Percentiles rank a stretch among this genome's conserved stretches.
Evolutionary conservation across 805 yeast genomes (phyloP).

Genomic region (Candida pseudoglaebosa): DNA sequence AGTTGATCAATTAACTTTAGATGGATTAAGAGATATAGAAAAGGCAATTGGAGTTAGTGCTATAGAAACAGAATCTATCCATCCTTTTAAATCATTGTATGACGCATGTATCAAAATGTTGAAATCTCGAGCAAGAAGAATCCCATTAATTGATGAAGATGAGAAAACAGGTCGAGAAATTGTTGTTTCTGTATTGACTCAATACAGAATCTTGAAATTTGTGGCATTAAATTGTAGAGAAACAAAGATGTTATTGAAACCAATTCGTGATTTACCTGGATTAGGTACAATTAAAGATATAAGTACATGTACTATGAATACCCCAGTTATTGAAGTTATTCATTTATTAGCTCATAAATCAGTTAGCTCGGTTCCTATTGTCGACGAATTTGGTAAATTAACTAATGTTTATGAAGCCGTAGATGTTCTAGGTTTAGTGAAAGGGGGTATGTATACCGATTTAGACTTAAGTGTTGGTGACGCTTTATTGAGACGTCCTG

Average conservation of each 20-base stretch:
- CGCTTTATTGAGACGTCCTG: constrained; percentile 88
- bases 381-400: constrained; percentile 65
- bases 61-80: constrained; percentile 80
- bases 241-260: constrained; percentile 74
- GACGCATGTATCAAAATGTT: constrained; percentile 94
- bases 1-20: constrained; percentile 79
- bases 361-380: constrained; percentile 91
- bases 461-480: constrained; percentile 90
- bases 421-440: constrained; percentile 86
- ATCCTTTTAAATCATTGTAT: constrained; percentile 83
- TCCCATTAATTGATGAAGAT: constrained; percentile 91
- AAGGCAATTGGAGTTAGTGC: constrained; percentile 81
- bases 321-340: constrained; percentile 93
- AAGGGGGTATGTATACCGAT: constrained; percentile 92
- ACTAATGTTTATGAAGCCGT: constrained; percentile 94
- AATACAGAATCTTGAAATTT: constrained; percentile 91
- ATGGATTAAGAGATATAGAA: constrained; percentile 84
- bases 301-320: constrained; percentile 80
- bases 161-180: constrained; percentile 90
- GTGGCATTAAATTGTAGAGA: constrained; percentile 96
- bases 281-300: constrained; percentile 52
- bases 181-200: constrained; percentile 92
- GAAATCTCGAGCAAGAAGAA: constrained; percentile 82
- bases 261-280: constrained; percentile 66
- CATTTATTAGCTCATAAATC: constrained; percentile 71